Evolutionary conservation across 768 basidiomycete species (phyloP), one percentile per base, ranked within the genome.

Genomic region (Serpula lacrymans): DNA sequence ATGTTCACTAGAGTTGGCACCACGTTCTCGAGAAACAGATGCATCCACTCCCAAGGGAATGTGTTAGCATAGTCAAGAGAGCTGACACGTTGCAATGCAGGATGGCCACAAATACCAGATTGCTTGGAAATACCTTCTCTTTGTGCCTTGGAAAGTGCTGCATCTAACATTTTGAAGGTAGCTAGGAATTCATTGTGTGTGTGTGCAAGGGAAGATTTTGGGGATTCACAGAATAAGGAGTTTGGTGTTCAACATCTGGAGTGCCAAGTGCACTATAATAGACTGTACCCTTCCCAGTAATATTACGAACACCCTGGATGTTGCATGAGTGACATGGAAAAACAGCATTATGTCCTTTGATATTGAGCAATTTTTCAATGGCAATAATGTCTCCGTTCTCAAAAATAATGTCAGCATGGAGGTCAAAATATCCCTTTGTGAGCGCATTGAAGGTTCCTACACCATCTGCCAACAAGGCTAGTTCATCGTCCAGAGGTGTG

Each of bases 41-140:
- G 74, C 68, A 77, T 74, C 53, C 74, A 71, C 37, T 77, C 72
- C 44, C 67, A 65, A 0, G 71, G 72, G 16, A 72, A 69, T 11
- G 67, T 67, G 3, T 14, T 1, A 1, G 74, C 65, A 45, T 71
- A 67, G 5, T 52, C 51, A 16, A 72, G 42, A 0, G 63, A 69
- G 1, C 49, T 37, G 1, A 72, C 56, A 11, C 20, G 10, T 7
- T 43, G 41, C 16, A 72, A 60, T 0, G 67, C 25, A 3, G 71
- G 49, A 12, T 55, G 21, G 6, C 59, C 62, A 18, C 64, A 65
- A 43, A 69, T 60, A 6, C 70, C 67, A 29, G 47, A 61, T 16
- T 43, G 9, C 34, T 55, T 66, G 3, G 60, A 34, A 0, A 59
- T 58, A 14, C 41, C 24, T 5, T 60, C 52, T 3, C 41, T 36